Conservation (phyloP, 1,284 basidiomycete genomes). For the Mycena citricolor region DNA sequence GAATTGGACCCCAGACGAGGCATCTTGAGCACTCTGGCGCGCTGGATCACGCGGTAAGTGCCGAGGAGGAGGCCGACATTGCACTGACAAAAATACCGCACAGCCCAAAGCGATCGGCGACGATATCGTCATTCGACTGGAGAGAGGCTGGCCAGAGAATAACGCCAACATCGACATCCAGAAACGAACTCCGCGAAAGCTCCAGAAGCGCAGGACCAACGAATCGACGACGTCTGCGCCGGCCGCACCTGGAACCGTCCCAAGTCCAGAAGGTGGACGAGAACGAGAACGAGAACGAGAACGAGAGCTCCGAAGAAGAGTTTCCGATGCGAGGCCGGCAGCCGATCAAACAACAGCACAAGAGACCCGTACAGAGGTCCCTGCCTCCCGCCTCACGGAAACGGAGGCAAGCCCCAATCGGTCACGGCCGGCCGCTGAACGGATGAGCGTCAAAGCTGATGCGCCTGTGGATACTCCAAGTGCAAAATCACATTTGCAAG, state of each 20-base stretch:
- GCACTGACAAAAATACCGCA: too few relatives aligned
- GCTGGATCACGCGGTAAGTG: slow-evolving; percentile 16
- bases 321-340: slow-evolving; percentile 20
- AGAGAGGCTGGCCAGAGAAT: slow-evolving; percentile 7
- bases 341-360: too few relatives aligned
- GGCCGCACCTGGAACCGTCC: neutral
- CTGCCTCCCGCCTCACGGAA: too few relatives aligned
- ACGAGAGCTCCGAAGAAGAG: slow-evolving; percentile 19
- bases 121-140: slow-evolving; percentile 22
- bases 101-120: too few relatives aligned
- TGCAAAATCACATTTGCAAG: too few relatives aligned
- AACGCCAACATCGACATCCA: too few relatives aligned
- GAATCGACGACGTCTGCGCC: neutral
- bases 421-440: too few relatives aligned
- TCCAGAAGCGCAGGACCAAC: slow-evolving; percentile 9
- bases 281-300: neutral
- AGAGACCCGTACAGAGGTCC: too few relatives aligned
- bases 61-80: slow-evolving; percentile 1
- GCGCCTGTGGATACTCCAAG: too few relatives aligned
- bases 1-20: slow-evolving; percentile 6
- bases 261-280: too few relatives aligned
- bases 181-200: slow-evolving; percentile 3
- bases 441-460: too few relatives aligned
- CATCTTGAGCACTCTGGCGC: slow-evolving; percentile 15
- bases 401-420: too few relatives aligned